Percentiles rank a stretch among this genome's conserved stretches.
Evolutionary conservation across 2,329 filamentous ascomycete genomes (phyloP).

Genomic region (Paraphaeosphaeria minitans): DNA sequence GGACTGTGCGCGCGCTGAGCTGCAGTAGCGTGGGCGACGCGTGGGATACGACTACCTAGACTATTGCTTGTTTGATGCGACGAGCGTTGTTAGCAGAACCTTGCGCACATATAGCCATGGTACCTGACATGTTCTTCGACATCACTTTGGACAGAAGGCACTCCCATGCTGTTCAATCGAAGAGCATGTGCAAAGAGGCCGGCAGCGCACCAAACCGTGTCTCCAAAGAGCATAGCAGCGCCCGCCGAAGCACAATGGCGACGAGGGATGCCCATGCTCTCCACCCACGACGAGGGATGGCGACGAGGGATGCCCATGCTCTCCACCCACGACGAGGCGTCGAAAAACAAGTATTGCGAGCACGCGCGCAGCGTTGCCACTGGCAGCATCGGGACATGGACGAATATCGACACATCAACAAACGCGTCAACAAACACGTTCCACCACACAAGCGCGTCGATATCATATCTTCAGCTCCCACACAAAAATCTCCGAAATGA

Average conservation of each 20-base stretch:
- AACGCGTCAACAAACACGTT: slow-evolving; percentile 8
- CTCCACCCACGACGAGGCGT: background rate
- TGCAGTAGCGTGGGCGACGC: slow-evolving; percentile 11
- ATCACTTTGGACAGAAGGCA: background rate
- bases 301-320: slow-evolving; percentile 1
- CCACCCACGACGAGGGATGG: background rate
- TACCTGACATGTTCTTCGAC: background rate
- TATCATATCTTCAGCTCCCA: slow-evolving; percentile 4
- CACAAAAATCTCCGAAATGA: slow-evolving; percentile 14
- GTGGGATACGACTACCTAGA: slow-evolving; percentile 14
- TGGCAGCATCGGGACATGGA: background rate
- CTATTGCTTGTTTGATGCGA: background rate
- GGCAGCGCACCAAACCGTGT: background rate
- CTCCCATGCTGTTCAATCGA: background rate
- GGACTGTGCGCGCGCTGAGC: slow-evolving; percentile 21
- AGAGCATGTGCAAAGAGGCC: too few relatives aligned
- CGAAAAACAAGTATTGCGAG: background rate
- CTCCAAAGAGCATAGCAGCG: background rate
- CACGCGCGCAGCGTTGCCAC: background rate
- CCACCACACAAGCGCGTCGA: background rate
- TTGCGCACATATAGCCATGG: background rate
- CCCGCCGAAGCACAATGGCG: background rate
- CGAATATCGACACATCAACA: slow-evolving; percentile 7
- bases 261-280: slow-evolving; percentile 2
- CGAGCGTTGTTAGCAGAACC: background rate